Conservation (phyloP, 306 rosid species). For the Bauhinia variegata region DNA sequence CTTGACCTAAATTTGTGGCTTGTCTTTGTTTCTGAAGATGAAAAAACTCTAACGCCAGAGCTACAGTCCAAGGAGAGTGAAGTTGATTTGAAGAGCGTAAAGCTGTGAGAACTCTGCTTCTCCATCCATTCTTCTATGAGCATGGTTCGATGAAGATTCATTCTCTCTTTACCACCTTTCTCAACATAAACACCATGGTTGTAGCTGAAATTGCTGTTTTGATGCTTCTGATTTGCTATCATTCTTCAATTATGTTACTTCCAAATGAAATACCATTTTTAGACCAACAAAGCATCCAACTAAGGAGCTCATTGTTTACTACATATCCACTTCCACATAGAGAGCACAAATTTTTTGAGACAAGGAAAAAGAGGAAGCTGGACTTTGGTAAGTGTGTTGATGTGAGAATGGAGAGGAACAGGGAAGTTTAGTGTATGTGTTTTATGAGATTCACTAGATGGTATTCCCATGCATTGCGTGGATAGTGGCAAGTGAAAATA, state of each 20-base stretch:
- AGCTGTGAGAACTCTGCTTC: constrained; percentile 47
- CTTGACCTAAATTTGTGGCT: constrained; percentile 40
- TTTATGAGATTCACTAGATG: too few species aligned
- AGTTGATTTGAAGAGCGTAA: constrained; percentile 47
- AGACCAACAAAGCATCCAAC: too few species aligned
- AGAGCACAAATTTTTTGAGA: constrained; percentile 27
- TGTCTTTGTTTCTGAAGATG: constrained; percentile 68
- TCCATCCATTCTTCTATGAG: constrained; percentile 71
- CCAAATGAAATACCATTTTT: too few species aligned
- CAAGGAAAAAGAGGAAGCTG: not conserved
- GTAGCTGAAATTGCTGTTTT: constrained; percentile 31
- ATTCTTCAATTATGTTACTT: constrained; percentile 60
- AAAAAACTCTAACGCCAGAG: constrained; percentile 55
- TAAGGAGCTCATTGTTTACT: constrained; percentile 56
- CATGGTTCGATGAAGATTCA: constrained; percentile 50
- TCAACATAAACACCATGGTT: not conserved
- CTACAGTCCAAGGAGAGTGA: constrained; percentile 68
- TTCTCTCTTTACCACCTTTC: constrained; percentile 27
- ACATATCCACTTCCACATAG: not conserved
- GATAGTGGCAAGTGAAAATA: too few species aligned
- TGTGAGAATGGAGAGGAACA: constrained; percentile 8
- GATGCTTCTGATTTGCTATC: constrained; percentile 22
- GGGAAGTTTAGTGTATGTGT: constrained; percentile 28
- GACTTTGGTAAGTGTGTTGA: not conserved
- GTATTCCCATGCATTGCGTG: too few species aligned